A percentile compares a stretch with the other conserved stretches of the same genome.
phyloP scores from a whole-genome alignment of 768 basidiomycete genomes.

The Mrakia blollopis region DNA sequence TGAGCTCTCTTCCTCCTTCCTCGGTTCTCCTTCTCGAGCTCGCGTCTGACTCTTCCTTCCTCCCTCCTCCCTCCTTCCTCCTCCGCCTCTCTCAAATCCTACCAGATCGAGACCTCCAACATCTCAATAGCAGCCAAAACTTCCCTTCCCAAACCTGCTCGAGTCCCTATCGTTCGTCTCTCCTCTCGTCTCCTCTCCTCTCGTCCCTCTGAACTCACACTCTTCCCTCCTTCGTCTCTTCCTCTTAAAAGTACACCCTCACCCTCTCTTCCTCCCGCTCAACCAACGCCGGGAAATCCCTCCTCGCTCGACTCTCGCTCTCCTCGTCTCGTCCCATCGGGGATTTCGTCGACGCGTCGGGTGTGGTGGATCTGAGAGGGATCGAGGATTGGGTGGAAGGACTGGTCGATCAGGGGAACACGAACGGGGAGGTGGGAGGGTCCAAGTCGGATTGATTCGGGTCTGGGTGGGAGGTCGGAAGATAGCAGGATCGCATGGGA shows the following conservation, averaged over 20 bases:
- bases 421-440: background rate
- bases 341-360: constrained; percentile 71
- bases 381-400: constrained; percentile 75
- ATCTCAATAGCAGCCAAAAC: constrained; percentile 21
- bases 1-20: constrained; percentile 45
- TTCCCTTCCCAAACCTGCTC: background rate
- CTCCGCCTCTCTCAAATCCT: background rate
- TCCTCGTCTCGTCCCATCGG: constrained; percentile 58
- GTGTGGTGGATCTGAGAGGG: constrained; percentile 66
- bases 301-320: constrained; percentile 62
- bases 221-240: constrained; percentile 28
- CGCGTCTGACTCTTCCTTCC: background rate
- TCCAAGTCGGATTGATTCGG: no score
- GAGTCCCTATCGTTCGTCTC: constrained; percentile 22
- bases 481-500: no score
- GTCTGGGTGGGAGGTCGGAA: no score
- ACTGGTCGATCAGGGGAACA: constrained; percentile 20
- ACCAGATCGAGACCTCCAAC: constrained; percentile 29
- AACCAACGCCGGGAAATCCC: constrained; percentile 76
- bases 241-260: constrained; percentile 64
- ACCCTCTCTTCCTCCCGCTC: constrained; percentile 60
- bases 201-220: background rate
- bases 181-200: background rate
- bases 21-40: background rate
- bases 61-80: background rate